Evolutionary conservation across 305 asterid species (phyloP), one percentile per base, ranked within the genome.

Genomic region (Lippia alba): DNA sequence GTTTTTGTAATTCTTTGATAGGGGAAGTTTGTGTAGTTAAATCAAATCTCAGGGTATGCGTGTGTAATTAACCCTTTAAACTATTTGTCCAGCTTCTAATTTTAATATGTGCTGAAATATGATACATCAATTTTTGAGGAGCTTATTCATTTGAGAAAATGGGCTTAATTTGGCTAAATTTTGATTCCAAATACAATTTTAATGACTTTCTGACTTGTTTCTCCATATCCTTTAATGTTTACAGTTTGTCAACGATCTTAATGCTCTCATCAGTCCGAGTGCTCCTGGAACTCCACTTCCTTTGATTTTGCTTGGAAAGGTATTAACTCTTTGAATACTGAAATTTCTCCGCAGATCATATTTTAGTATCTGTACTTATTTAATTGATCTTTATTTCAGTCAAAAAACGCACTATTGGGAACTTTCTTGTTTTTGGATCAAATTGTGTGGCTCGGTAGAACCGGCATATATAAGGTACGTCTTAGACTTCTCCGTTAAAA

Each of bases 271-370:
- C 67, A 94, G 90, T 73, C 97, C 99, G 45, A 71, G 19, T 82
- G 89, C 96, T 78, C 88, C 89, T 14, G 98, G 94, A 76, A 94
- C 97, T 71, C 99, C 98, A 63, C 89, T 94, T 73, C 87, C 96
- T 17, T 82, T 91, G 72, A 69, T 88, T 81, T 81, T 88, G 83
- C 66, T 94, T 87, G 97, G 96, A 61, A 94, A 90, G 97, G 99
- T 94, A 82, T 46, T 65, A 0, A 63, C 34, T 58, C 12, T 33
- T 64, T 8, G 3, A 32, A 20, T 45, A 10, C 32, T 12, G 51
- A 50, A 10, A 33, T 30, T 12, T 67, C 3, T 0, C 41, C 51
- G 0, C 19, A 39, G 30, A 55, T 46, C 55, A 19, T 56, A n/a
- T 44, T 4, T 39, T n/a, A 16, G 24, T 61, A 49, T 54, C 74